Percentiles rank a stretch among this genome's conserved stretches.
These are phyloP conservation scores for Colletotrichum neosansevieriae DNA, from an alignment of 2,329 filamentous ascomycete genomes.

Conservation along the genomic window DNA sequence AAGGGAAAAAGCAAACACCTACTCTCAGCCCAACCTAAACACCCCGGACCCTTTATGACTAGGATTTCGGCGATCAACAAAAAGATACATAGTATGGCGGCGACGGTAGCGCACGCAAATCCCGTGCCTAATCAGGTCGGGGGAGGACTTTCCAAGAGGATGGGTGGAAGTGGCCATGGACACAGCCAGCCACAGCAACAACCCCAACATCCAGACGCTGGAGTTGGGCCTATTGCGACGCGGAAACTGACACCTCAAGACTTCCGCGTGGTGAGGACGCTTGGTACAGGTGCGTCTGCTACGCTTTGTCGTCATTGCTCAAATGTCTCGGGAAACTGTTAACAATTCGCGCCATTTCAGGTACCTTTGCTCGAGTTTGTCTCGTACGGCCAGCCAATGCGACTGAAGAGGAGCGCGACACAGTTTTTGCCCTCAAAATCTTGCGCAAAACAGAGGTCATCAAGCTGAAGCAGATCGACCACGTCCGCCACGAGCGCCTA, in stretches of 20 bases:
- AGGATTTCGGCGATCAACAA: constrained; percentile 32
- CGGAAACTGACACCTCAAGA: constrained; percentile 61
- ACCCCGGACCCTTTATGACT: constrained; percentile 28
- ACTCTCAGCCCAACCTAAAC: background rate
- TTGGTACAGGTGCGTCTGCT: constrained; percentile 74
- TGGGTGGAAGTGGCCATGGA: constrained; percentile 21
- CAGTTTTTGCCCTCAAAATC: constrained; percentile 87
- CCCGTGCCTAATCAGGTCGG: constrained; percentile 36
- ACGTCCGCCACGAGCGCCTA: constrained; percentile 85
- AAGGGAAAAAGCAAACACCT: constrained; percentile 14
- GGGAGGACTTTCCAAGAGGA: constrained; percentile 37
- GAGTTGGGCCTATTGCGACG: constrained; percentile 33
- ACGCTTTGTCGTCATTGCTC: constrained; percentile 12
- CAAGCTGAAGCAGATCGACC: constrained; percentile 86
- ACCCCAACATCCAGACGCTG: constrained; percentile 32
- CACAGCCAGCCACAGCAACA: constrained; percentile 28
- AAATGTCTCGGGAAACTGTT: constrained; percentile 24
- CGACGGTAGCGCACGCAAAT: constrained; percentile 37
- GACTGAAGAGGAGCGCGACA: constrained; percentile 64
- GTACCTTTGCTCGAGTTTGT: constrained; percentile 86
- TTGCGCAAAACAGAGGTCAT: constrained; percentile 80
- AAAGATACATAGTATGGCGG: constrained; percentile 39
- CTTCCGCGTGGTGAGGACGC: constrained; percentile 79
- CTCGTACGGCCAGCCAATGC: constrained; percentile 75
- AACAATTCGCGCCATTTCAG: constrained; percentile 52